Evolutionary conservation across 495 filamentous ascomycete genomes (phyloP).

Genomic region (Aspergillus affinis): DNA sequence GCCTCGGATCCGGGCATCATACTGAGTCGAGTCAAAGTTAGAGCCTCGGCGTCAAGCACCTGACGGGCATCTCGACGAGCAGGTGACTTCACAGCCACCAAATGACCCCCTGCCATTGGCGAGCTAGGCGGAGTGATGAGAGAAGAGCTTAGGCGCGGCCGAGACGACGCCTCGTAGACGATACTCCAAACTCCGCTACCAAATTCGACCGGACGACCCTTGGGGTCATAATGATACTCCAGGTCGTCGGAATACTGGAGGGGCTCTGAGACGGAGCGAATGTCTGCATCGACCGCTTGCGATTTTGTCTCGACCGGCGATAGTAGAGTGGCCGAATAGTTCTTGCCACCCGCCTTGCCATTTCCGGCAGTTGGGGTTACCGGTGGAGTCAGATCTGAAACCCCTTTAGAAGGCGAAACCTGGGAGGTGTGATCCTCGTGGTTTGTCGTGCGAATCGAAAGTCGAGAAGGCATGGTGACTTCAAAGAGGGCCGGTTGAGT

Average conservation of each 20-base stretch:
- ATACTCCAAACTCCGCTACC: slow-evolving; percentile 62
- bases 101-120: slow-evolving; percentile 31
- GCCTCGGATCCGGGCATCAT: slow-evolving; percentile 29
- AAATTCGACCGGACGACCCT: slow-evolving; percentile 39
- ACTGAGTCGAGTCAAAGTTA: slow-evolving; percentile 49
- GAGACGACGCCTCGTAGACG: slow-evolving; percentile 50
- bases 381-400: slow-evolving; percentile 35
- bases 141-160: slow-evolving; percentile 8
- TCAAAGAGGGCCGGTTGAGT: slow-evolving; percentile 3
- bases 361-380: slow-evolving; percentile 37
- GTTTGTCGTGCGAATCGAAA: slow-evolving; percentile 31
- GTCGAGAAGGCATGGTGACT: slow-evolving; percentile 23
- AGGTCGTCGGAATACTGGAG: slow-evolving; percentile 36
- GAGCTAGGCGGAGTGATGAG: slow-evolving; percentile 49
- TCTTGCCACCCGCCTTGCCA: slow-evolving; percentile 1
- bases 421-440: slow-evolving; percentile 18
- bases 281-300: neutral
- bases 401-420: slow-evolving; percentile 13
- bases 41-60: slow-evolving; percentile 53
- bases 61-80: slow-evolving; percentile 45
- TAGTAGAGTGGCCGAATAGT: slow-evolving; percentile 10
- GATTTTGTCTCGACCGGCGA: slow-evolving; percentile 9
- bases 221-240: slow-evolving; percentile 31
- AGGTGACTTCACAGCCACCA: slow-evolving; percentile 58
- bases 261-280: slow-evolving; percentile 4